Base-by-base conservation (phyloP, 2,329 filamentous ascomycete species). In the Leptosphaerulina australis region DNA sequence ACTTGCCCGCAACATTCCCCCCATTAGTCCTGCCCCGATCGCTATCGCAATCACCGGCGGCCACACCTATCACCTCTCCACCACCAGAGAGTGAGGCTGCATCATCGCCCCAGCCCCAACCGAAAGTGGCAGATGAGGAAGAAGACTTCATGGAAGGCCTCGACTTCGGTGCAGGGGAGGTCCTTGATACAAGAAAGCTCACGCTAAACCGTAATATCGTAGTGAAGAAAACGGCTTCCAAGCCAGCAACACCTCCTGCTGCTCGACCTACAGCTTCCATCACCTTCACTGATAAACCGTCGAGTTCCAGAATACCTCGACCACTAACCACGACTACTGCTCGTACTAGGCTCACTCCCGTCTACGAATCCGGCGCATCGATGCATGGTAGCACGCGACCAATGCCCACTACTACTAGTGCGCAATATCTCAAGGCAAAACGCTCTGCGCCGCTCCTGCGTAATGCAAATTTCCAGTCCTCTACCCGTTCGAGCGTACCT, bases 171-270 rank as follows among this genome's bases (percentile, higher is more conserved):
- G 86, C 90, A 61, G 90, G 87, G 5, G 88, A 93, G 58, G 81
- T 90, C 12, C 91, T 97, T 64, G 86, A 91, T 65, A 84, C 88
- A 2, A 85, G 82, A 50, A 96, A 93, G 72, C 80, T 91, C 33
- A 93, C 88, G 0, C 78, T 96, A 14, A 94, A 97, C 71, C 91
- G 90, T 56, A 97, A 99, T 69, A 83, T 99, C 59, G 92, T 93
- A 70, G 82, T 95, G 64, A 96, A 95, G 74, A 83, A 86, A 58
- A 78, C 84, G 17, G 72, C 72, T 35, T 34, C 60, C 26, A 72
- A 70, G 55, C 81, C 85, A 44, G 81, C 85, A 15, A 77, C 82
- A 11, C 92, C 90, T 59, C 88, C 91, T 36, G 81, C 83, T 17
- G 83, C 89, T 55, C 77, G 82, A 45, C 84, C 90, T 14, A 86